phyloP scores from a whole-genome alignment of 139 green algal genomes.

The Haematococcus lacustris region DNA sequence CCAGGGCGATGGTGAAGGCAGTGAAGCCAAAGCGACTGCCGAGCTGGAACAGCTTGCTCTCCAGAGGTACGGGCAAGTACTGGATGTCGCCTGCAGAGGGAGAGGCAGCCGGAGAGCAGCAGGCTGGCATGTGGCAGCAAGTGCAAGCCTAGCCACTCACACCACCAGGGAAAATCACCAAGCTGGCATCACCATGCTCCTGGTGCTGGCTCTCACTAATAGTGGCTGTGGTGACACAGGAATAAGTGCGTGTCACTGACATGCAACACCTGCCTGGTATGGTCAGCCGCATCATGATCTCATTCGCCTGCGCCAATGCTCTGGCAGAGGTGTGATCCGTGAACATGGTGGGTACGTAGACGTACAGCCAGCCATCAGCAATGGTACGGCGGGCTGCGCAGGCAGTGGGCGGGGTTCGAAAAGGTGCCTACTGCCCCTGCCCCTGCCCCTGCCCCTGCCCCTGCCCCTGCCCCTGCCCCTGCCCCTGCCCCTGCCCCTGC shows the following conservation, averaged over 20 bases:
- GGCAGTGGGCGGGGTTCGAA: too few species aligned
- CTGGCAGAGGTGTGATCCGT: neutral
- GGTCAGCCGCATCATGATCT: too few species aligned
- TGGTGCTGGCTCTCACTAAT: neutral
- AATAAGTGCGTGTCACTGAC: neutral
- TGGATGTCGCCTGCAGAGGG: constrained; percentile 16
- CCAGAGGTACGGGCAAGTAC: constrained; percentile 24
- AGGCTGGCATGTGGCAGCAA: neutral
- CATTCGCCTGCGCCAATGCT: neutral
- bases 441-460: too few species aligned
- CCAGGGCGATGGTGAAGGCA: constrained; percentile 33
- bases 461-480: too few species aligned
- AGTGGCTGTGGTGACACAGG: neutral
- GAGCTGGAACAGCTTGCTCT: constrained; percentile 27
- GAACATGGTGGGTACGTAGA: neutral
- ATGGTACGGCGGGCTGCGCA: too few species aligned
- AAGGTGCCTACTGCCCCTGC: too few species aligned
- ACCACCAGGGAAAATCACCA: neutral
- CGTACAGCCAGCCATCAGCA: too few species aligned
- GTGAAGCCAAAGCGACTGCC: too few species aligned
- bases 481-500: too few species aligned
- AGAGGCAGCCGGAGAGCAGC: neutral
- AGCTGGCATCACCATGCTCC: too few species aligned
- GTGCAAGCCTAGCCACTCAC: neutral
- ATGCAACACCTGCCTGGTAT: constrained; percentile 2